Percentiles rank a stretch among this genome's conserved stretches.
These are phyloP conservation scores for Trypanosoma avium DNA, from an alignment of 208 protist species.

Conservation along the genomic window DNA sequence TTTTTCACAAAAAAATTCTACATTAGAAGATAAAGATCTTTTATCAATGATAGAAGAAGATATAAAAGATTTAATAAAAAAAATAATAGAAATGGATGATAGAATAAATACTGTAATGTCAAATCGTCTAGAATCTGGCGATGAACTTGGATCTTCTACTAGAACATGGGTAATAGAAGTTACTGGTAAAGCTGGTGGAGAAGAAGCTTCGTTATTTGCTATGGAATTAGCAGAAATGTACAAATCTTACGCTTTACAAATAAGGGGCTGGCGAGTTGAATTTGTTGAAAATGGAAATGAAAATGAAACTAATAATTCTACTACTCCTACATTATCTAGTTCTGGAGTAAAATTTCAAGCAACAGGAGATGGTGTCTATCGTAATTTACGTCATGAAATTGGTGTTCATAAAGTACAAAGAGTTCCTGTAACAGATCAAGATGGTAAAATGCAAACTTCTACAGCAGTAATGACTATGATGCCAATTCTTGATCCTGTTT, in stretches of 20 bases:
- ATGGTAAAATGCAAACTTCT: conserved; percentile 91
- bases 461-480: conserved; percentile 88
- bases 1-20: conserved; percentile 18
- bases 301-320: conserved; percentile 12
- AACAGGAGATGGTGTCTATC: conserved; percentile 71
- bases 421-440: conserved; percentile 84
- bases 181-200: conserved; percentile 78
- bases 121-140: conserved; percentile 60
- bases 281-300: conserved; percentile 9
- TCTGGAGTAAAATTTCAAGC: conserved; percentile 44
- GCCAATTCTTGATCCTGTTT: conserved; percentile 85
- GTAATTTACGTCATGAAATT: conserved; percentile 84
- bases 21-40: conserved; percentile 66
- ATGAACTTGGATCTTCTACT: conserved; percentile 72
- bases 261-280: conserved; percentile 26
- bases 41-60: conserved; percentile 77
- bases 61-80: conserved; percentile 36
- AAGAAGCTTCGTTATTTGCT: conserved; percentile 88
- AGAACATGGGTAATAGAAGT: conserved; percentile 68
- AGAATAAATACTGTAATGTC: conserved; percentile 65
- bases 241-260: conserved; percentile 55
- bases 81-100: conserved; percentile 49
- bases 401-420: conserved; percentile 92
- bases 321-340: conserved; percentile 5
- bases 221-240: conserved; percentile 78